Percentiles rank a stretch among this genome's conserved stretches.
phyloP scores from a whole-genome alignment of 371 early-diverging fungal genomes.

The Mucor mucedo region DNA sequence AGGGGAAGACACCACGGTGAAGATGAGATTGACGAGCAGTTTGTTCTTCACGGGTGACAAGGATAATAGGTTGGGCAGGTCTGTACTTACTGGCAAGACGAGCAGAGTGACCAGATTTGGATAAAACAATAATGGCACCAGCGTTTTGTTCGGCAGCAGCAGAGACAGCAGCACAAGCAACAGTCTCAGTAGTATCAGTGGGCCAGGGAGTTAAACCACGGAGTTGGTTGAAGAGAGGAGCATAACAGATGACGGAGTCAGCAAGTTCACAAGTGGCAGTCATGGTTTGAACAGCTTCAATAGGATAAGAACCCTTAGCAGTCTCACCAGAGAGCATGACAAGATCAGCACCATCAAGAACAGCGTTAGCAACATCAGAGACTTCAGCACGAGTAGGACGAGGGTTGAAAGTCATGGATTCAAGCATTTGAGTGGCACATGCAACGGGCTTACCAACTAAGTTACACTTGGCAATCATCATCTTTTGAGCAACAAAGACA shows the following conservation, averaged over 20 bases:
- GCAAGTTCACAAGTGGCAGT: conserved; percentile 70
- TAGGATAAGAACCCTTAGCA: conserved; percentile 84
- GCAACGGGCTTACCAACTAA: conserved; percentile 93
- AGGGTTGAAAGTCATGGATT: conserved; percentile 94
- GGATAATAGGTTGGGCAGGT: conserved; percentile 88
- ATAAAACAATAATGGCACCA: conserved; percentile 86
- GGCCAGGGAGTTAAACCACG: conserved; percentile 76
- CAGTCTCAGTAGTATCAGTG: conserved; percentile 85
- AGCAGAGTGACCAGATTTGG: conserved; percentile 85
- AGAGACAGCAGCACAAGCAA: conserved; percentile 90
- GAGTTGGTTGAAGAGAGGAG: conserved; percentile 78
- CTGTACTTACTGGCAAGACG: conserved; percentile 92
- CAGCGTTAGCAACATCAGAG: conserved; percentile 98
- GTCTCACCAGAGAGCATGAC: conserved; percentile 98
- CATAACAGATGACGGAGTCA: conserved; percentile 76
- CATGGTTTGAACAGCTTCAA: conserved; percentile 80
- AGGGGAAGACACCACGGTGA: conserved; percentile 89
- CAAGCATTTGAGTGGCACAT: conserved; percentile 98
- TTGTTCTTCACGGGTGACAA: conserved; percentile 78
- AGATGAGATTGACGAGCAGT: conserved; percentile 88
- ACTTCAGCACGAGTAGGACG: conserved; percentile 97
- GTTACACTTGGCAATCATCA: conserved; percentile 95
- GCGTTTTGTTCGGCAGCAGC: conserved; percentile 83
- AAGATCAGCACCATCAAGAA: conserved; percentile 93
- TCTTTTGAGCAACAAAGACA: conserved; percentile 92